Base-by-base conservation (phyloP, 176 grass and related monocot species). In the Aegilops umbellulata region DNA sequence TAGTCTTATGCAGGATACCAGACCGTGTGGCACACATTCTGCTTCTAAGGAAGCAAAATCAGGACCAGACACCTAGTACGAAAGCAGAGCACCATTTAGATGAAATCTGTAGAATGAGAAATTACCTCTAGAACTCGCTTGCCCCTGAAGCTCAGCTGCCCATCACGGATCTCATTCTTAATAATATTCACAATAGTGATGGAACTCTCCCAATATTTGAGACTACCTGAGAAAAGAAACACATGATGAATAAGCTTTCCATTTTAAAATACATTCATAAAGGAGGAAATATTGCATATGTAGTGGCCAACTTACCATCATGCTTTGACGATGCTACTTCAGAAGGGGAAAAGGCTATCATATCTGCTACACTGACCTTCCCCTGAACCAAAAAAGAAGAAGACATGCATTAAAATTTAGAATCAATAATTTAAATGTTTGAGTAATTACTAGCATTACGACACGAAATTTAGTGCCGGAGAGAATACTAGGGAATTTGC, bases 91-190 rank as follows among this genome's bases (percentile, higher is more conserved):
- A 89, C 14, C 30, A 77, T 64, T 39, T 62, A 86, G 6, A 79
- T 47, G 20, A 83, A 86, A 80, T 83, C 35, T 62, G 36, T 23
- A 58, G 46, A 13, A 22, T 64, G 70, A 39, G 2, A 80, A 87
- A 46, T 81, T 87, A 98, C 93, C 95, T 95, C 95, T 80, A 98
- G 89, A 87, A 98, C 86, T 62, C 76, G 85, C 80, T 98, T 98
- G n/a, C 95, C 93, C 46, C 95, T 90, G 73, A 98, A 98, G 86
- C 87, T 98, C 84, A 98, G 74, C 73, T 93, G 95, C 27, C 93
- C 95, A 34, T 98, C 95, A 51, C 95, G 85, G 53, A 95, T 98
- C 87, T 98, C 95, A 87, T 92, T 87, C 86, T 93, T 98, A 64
- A 98, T 62, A 88, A 84, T 81, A 77, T 88, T 90, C 67, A 98